Evolutionary conservation across 2,329 filamentous ascomycete species (phyloP), one percentile per base, ranked within the genome.

Genomic region (Ampelomyces quisqualis): DNA sequence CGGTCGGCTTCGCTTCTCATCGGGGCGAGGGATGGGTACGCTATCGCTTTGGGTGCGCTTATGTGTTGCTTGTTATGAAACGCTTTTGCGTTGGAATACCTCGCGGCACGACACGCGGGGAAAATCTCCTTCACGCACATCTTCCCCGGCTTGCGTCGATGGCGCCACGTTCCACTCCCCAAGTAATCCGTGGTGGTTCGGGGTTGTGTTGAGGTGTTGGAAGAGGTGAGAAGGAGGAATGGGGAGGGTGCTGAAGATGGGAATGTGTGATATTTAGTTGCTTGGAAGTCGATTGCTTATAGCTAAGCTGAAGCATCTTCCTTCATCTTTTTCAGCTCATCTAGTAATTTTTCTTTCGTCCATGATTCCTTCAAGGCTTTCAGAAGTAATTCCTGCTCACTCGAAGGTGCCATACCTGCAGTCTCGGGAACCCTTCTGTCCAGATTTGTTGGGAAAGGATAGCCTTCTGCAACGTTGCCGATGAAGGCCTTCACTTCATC

Each of bases 401-500:
- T 80, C 54, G 76, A 73, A 3, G 80, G 80, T 7, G 79, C 78
- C 80, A 83, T 81, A 0, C 75, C 79, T 29, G 74, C 74, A 1
- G 73, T 73, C 20, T 71, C 74, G 0, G 80, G 80, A 1, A 78
- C 74, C 33, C 79, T 72, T 2, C 65, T 71, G 53, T 84, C 80
- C 34, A 84, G 49, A 58, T 84, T 82, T 5, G 79, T 82, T 0
- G 80, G 80, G 45, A 84, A 84, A 2, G 79, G 75, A 58, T 83
- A 83, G 0, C 78, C 80, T 22, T 82, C 76, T 0, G 69, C 77
- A 4, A 83, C 64, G 9, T 77, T 75, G 3, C 66, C 58, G 0
- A 83, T 60, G 22, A 79, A 70, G 2, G 75, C 70, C 44, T 68
- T 65, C 3, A 79, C 62, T 44, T 71, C 67, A 0, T 64, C 61